Base-by-base conservation (phyloP, 208 protist genomes). In the Trypanosoma lewisi region DNA sequence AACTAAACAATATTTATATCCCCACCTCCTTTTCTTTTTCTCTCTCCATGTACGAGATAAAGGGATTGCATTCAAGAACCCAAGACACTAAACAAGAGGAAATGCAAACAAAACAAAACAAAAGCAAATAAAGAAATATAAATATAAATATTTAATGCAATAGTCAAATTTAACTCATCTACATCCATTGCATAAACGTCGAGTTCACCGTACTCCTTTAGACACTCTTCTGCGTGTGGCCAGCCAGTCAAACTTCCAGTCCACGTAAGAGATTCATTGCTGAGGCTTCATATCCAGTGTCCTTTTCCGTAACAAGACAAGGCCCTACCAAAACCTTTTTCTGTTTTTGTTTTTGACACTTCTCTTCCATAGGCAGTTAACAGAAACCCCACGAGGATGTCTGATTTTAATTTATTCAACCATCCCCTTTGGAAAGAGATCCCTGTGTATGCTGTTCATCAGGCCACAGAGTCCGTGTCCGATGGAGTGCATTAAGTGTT, bases 71-170 rank as follows among this genome's bases (percentile, higher is more conserved):
- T 9, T 2, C 42, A 23, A 23, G 1, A 4, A 2, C 39, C 16
- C 2, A 44, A 12, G 16, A 12, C 39, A 17, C 39, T 11, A 11
- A 23, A 47, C 4, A 44, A 44, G 19, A 5, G 19, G 19, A 44
- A 44, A 44, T 17, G 19, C 12, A 17, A 44, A 44, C 19, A 23
- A 41, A 30, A 49, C 16, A 47, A 44, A 56, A 34, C 11, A 27
- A 55, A 11, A 37, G 4, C 11, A 63, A 63, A 28, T 16, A 56
- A 64, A 36, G 8, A 64, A 64, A 34, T n/a, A 49, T n/a, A 3
- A 47, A 42, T 27, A 19, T 17, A 21, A 19, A 17, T 7, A 4
- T 17, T 54, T 16, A 34, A 19, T 36, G 16, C 41, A 12, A 45
- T 45, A 21, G 14, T 42, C 14, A 42, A 17, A 3, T 45, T 45